Conservation (phyloP, 2,329 filamentous ascomycete genomes). For the Colletotrichum tamarilloi region DNA sequence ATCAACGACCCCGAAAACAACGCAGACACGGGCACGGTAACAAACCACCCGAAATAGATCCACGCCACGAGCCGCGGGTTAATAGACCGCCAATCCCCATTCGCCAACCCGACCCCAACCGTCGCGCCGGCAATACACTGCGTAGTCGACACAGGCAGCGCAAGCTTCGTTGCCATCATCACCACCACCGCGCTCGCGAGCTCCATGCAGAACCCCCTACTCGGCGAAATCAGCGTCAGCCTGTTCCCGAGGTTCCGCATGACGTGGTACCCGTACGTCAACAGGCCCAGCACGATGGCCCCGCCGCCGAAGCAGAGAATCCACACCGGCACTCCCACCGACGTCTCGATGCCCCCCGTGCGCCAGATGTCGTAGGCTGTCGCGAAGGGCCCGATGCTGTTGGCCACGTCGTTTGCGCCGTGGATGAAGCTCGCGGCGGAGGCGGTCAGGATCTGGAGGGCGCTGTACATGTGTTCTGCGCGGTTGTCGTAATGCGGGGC, state of each 20-base stretch:
- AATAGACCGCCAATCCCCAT: slow-evolving; percentile 60
- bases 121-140: slow-evolving; percentile 65
- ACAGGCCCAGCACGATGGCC: slow-evolving; percentile 65
- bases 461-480: slow-evolving; percentile 61
- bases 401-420: slow-evolving; percentile 67
- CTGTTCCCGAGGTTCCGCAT: slow-evolving; percentile 68
- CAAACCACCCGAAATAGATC: slow-evolving; percentile 61
- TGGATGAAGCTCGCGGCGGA: slow-evolving; percentile 67
- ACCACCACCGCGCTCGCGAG: slow-evolving; percentile 63
- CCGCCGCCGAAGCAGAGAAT: slow-evolving; percentile 60
- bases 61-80: slow-evolving; percentile 60
- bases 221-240: slow-evolving; percentile 65
- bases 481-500: slow-evolving; percentile 64
- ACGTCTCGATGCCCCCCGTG: slow-evolving; percentile 49
- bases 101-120: slow-evolving; percentile 62
- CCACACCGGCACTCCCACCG: slow-evolving; percentile 59
- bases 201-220: slow-evolving; percentile 63
- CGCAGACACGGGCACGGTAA: slow-evolving; percentile 62
- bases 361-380: slow-evolving; percentile 63
- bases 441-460: slow-evolving; percentile 61
- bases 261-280: slow-evolving; percentile 73
- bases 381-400: slow-evolving; percentile 62
- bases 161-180: slow-evolving; percentile 63
- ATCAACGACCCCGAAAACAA: slow-evolving; percentile 63
- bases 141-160: slow-evolving; percentile 60